Base-by-base conservation (phyloP, 176 grass and related monocot genomes). In the Guadua angustifolia region DNA sequence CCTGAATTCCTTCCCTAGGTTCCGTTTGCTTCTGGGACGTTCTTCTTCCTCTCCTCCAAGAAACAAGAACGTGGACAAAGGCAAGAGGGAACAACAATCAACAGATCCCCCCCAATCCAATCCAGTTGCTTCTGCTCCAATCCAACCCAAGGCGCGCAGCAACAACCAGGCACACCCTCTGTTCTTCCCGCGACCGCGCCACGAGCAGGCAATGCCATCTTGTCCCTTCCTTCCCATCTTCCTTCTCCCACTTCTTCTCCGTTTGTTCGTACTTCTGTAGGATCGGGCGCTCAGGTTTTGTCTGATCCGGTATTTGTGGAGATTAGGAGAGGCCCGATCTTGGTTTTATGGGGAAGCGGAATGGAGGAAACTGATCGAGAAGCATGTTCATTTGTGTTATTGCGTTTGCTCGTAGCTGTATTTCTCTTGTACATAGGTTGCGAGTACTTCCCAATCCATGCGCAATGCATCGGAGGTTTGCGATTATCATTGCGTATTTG, bases 111-210 rank as follows among this genome's bases (percentile, higher is more conserved):
- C 14, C 74, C 77, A 89, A 69, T 89, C 82, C 78, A 19, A 15
- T 36, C 43, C 13, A 45, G 45, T 86, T 81, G 88, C 88, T 85
- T 89, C 88, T n/a, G 47, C 88, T 47, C 81, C 81, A 9, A 56
- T 71, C 83, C 77, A 33, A 71, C 42, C 71, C 65, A 15, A 5
- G 2, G 44, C 5, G 53, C 32, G 2, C 42, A 5, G 56, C 67
- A 19, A 14, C 51, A 5, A 12, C 64, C 38, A 8, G 51, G 6
- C 35, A 11, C 45, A 29, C 12, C 61, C 16, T 45, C 50, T 11
- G 33, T 9, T 36, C 19, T 12, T 58, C 5, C 78, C 36, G 46
- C 46, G 22, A 38, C 39, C 39, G 71, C 75, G 12, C 61, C 57
- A 45, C 69, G 26, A 61, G 42, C 69, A 89, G 87, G 87, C 86